Conservation (phyloP, 1,139 yeast genomes). For the Lodderomyces beijingensis region DNA sequence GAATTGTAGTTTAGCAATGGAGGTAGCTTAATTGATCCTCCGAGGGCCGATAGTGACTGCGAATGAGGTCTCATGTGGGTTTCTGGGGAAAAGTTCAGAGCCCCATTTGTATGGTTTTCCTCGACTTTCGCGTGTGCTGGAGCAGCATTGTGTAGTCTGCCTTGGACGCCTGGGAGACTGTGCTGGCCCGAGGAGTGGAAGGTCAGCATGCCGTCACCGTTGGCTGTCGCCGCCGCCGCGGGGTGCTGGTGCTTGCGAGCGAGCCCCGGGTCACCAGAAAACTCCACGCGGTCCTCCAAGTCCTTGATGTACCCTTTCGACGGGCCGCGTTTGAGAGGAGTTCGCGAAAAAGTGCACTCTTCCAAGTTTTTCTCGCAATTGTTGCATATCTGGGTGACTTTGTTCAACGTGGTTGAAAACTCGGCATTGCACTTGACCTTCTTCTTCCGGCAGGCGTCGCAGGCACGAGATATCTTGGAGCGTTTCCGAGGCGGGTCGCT, state of each 20-base stretch:
- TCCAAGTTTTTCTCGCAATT: constrained; percentile 55
- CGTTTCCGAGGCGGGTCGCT: constrained; percentile 45
- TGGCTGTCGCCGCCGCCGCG: constrained; percentile 3
- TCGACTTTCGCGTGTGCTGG: too few relatives aligned
- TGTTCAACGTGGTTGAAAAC: constrained; percentile 36
- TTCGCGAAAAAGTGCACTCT: constrained; percentile 58
- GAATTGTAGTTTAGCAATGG: constrained; percentile 2
- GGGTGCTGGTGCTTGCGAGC: constrained; percentile 2
- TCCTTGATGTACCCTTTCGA: constrained; percentile 60
- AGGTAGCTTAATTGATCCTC: constrained; percentile 5
- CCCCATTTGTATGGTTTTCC: too few relatives aligned
- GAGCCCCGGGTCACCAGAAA: constrained; percentile 2
- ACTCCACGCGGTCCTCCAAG: constrained; percentile 28
- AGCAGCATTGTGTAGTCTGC: too few relatives aligned
- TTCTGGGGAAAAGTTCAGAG: neutral
- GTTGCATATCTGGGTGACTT: constrained; percentile 48
- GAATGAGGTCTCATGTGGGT: constrained; percentile 8
- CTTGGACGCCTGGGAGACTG: too few relatives aligned
- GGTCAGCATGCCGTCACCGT: constrained; percentile 1
- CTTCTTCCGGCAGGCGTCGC: constrained; percentile 64
- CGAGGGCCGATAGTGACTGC: constrained; percentile 2
- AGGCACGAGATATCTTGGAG: constrained; percentile 65
- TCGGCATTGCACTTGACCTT: constrained; percentile 62
- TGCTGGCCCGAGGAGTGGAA: too few relatives aligned
- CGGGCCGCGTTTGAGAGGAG: constrained; percentile 75